Percentiles rank a stretch among this genome's conserved stretches.
Conservation (phyloP, 2,329 filamentous ascomycete genomes). For the Aspergillus pseudonomiae region DNA sequence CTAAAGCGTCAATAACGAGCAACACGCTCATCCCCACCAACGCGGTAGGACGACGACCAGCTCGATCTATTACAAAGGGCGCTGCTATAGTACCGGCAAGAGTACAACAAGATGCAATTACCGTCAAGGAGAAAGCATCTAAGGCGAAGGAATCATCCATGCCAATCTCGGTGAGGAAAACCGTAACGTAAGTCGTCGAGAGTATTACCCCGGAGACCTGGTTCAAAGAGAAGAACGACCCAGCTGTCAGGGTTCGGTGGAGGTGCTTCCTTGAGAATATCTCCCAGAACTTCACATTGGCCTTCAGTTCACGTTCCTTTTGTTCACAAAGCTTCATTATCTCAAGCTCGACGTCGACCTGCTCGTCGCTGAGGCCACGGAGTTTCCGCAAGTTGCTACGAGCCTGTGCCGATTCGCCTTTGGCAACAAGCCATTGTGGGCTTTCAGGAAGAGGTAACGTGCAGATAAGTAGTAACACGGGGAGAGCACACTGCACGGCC, state of each 20-base stretch:
- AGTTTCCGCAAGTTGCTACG: conserved; percentile 34
- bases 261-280: conserved; percentile 40
- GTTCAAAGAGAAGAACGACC: conserved; percentile 39
- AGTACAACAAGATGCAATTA: conserved; percentile 40
- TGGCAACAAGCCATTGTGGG: conserved; percentile 36
- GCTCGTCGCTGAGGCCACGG: conserved; percentile 33
- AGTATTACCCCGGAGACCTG: conserved; percentile 43
- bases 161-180: conserved; percentile 40
- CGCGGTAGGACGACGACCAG: conserved; percentile 39
- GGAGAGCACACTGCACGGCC: conserved; percentile 38
- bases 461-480: conserved; percentile 32
- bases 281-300: conserved; percentile 37
- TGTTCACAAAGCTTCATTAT: conserved; percentile 33
- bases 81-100: conserved; percentile 41
- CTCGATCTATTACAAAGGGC: conserved; percentile 38
- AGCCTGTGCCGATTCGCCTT: conserved; percentile 34
- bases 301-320: conserved; percentile 26
- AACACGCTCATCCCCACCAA: conserved; percentile 39
- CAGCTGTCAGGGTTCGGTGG: conserved; percentile 39
- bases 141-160: conserved; percentile 27
- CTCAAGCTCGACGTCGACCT: conserved; percentile 37
- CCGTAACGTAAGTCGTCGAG: conserved; percentile 41
- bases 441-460: conserved; percentile 38
- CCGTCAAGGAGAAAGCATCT: conserved; percentile 35
- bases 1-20: conserved; percentile 36